These are phyloP conservation scores for Staphylotrichum tortipilum DNA, from an alignment of 495 filamentous ascomycete species.

Conservation along the genomic window DNA sequence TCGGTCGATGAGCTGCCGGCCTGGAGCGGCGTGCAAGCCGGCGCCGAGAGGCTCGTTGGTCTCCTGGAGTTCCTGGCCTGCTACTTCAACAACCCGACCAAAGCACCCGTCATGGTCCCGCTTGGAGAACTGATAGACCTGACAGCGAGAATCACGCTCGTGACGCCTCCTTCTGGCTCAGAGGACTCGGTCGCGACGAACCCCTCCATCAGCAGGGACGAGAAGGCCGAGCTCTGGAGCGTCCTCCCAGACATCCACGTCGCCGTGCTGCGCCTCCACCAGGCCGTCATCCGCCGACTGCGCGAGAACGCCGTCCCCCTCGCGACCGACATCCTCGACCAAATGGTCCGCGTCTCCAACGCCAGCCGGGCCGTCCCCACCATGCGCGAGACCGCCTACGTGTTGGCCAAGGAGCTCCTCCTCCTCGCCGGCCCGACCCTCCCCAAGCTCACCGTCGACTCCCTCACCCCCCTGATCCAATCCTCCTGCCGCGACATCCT, in stretches of 20 bases:
- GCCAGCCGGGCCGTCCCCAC: constrained; percentile 48
- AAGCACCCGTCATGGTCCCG: constrained; percentile 52
- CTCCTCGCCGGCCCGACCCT: constrained; percentile 53
- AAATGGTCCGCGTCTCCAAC: constrained; percentile 58
- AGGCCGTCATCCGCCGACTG: constrained; percentile 45
- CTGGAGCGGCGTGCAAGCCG: constrained; percentile 66
- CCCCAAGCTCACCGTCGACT: constrained; percentile 50
- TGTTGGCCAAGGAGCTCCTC: constrained; percentile 48
- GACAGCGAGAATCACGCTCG: constrained; percentile 56
- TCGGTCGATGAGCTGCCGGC: constrained; percentile 44
- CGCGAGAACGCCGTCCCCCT: constrained; percentile 45
- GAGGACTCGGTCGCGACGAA: constrained; percentile 45
- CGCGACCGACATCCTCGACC: constrained; percentile 53
- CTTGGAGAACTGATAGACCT: constrained; percentile 58
- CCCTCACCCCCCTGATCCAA: constrained; percentile 49
- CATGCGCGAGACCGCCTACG: constrained; percentile 54
- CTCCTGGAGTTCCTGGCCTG: constrained; percentile 51
- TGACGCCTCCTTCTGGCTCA: constrained; percentile 46
- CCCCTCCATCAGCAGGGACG: constrained; percentile 61
- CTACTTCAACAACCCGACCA: constrained; percentile 46
- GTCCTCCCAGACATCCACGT: constrained; percentile 66
- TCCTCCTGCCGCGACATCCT: constrained; percentile 58
- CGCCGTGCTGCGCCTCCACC: constrained; percentile 52
- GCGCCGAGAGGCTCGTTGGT: constrained; percentile 56
- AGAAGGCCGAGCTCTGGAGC: constrained; percentile 64